Evolutionary conservation across 768 basidiomycete genomes (phyloP).

Genomic region (Hygrocybe punicea): DNA sequence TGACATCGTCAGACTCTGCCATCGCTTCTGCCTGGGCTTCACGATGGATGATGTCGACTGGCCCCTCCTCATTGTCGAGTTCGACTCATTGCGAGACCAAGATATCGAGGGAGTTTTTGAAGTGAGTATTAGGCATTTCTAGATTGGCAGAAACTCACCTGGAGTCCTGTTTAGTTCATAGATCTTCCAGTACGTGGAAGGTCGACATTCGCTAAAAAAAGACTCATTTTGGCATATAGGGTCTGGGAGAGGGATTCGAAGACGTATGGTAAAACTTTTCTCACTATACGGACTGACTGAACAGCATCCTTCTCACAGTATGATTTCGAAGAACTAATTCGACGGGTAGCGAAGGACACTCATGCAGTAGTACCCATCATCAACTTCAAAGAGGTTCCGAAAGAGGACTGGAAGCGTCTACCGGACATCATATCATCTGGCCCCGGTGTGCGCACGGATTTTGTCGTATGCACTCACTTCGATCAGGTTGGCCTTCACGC

Average conservation of each 20-base stretch:
- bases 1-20: constrained; percentile 6
- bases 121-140: background rate
- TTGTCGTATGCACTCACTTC: constrained; percentile 5
- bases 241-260: constrained; percentile 2
- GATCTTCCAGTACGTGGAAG: constrained; percentile 1
- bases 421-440: constrained; percentile 2
- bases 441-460: background rate
- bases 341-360: background rate
- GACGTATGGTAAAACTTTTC: background rate
- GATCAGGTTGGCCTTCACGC: background rate
- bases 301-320: background rate
- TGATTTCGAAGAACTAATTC: background rate
- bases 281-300: background rate
- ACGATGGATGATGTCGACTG: background rate
- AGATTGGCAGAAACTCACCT: background rate
- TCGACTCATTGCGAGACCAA: constrained; percentile 1
- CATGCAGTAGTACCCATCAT: constrained; percentile 1
- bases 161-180: background rate
- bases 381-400: constrained; percentile 3
- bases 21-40: constrained; percentile 4
- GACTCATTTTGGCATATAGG: background rate
- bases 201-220: background rate
- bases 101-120: constrained; percentile 3
- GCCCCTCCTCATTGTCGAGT: constrained; percentile 3
- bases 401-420: constrained; percentile 1